Evolutionary conservation across 2,329 filamentous ascomycete species (phyloP).

Genomic region (Diaporthe citrichinensis): DNA sequence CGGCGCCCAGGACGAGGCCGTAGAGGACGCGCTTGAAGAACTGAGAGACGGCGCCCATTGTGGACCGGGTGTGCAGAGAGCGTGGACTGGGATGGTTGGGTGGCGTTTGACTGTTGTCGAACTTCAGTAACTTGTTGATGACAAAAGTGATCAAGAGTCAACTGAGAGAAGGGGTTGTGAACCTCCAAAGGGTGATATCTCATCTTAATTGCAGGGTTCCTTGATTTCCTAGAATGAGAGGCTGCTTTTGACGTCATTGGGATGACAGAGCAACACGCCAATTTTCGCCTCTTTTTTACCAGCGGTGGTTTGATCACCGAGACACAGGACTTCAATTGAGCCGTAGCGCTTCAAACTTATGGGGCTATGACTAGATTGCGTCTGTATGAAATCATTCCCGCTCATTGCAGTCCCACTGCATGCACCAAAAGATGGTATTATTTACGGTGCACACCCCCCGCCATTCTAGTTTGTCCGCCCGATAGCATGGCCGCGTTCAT

Average conservation of each 20-base stretch:
- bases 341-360: too few species aligned
- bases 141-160: too few species aligned
- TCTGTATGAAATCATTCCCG: background rate
- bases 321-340: background rate
- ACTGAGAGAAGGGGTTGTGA: background rate
- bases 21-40: slow-evolving; percentile 37
- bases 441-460: background rate
- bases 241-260: slow-evolving; percentile 27
- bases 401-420: background rate
- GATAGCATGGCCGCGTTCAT: background rate
- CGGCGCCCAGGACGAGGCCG: slow-evolving; percentile 21
- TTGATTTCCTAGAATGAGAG: background rate
- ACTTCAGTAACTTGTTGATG: background rate
- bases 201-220: background rate
- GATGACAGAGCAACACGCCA: background rate
- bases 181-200: background rate
- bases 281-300: background rate
- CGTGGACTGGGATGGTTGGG: background rate
- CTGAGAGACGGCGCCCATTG: slow-evolving; percentile 23
- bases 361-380: background rate
- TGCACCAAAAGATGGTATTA: background rate
- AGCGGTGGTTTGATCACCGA: background rate
- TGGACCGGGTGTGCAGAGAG: background rate
- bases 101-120: background rate
- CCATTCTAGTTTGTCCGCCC: background rate